Base-by-base conservation (phyloP, 2,329 filamentous ascomycete species). In the Botrytis fabae region DNA sequence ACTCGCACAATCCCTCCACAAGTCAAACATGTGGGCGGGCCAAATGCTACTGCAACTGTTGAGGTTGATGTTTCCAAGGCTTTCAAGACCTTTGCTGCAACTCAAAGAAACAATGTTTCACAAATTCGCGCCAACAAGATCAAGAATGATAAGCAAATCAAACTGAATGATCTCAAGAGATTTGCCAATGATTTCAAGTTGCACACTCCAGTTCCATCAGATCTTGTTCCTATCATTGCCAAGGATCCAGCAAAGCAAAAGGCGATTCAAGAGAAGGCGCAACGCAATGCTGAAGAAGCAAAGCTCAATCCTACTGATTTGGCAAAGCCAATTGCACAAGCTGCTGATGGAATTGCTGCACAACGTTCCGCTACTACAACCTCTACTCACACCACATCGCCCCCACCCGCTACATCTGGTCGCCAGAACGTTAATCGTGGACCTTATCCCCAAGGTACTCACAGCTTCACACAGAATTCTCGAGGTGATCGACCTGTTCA, bases 241-340 rank as follows among this genome's bases (percentile, higher is more conserved):
- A 99, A 98, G 81, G 96, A 99, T 80, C 94, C 94, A n/a, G 88
- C 86, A 63, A 99, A 98, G 84, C 96, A 98, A 83, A 91, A 94
- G 79, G 90, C 95, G 80, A 98, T 99, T 75, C 92, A 97, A 79
- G 92, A 94, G 78, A 97, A 95, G 82, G 94, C 94, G 1, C 90
- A 93, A 74, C 89, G 90, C 79, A 92, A 95, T 77, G 91, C 90
- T 3, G 90, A 93, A 75, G 88, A 90, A 75, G 84, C 79, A 81
- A 89, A 84, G 80, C 81, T 82, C 20, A 81, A 83, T 35, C 80
- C 83, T 72, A 80, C 81, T 9, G 83, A 86, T 70, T 80, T 85
- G n/a, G 77, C 83, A 28, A 85, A 82, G 72, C 78, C 81, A 14
- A 77, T 83, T 12, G 80, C 83, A 61, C 86, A 88, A 76, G 84